These are phyloP conservation scores for Trametes meyenii DNA, from an alignment of 768 basidiomycete species.

Conservation along the genomic window DNA sequence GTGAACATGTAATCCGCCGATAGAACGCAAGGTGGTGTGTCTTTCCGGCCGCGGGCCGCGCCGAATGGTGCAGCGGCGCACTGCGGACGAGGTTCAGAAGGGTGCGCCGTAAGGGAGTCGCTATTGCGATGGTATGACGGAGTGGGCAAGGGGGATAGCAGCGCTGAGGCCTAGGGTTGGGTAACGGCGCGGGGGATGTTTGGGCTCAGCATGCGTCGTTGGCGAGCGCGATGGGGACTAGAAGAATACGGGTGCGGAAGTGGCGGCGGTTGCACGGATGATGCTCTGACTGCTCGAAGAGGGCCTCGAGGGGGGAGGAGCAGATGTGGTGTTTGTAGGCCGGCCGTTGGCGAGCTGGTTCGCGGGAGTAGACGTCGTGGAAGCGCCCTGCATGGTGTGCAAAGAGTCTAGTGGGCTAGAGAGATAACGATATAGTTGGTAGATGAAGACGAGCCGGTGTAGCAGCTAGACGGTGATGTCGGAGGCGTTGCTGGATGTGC, in stretches of 20 bases:
- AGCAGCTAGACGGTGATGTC: neutral
- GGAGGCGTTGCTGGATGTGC: neutral
- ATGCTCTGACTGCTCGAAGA: constrained; percentile 7
- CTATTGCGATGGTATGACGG: neutral
- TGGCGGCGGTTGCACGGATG: constrained; percentile 25
- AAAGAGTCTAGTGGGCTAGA: neutral
- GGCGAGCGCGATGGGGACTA: neutral
- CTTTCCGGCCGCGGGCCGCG: neutral
- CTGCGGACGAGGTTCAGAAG: neutral
- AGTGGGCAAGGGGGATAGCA: neutral
- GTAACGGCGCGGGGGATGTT: neutral
- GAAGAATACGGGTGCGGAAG: constrained; percentile 29
- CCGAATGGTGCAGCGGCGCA: neutral
- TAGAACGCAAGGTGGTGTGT: neutral
- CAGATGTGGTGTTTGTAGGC: constrained; percentile 3
- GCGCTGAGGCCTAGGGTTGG: neutral
- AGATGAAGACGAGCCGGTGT: neutral
- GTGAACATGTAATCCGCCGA: constrained; percentile 22
- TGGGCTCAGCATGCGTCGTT: neutral
- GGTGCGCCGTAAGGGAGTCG: neutral
- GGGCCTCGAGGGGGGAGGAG: constrained; percentile 10
- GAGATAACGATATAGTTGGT: neutral
- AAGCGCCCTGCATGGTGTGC: constrained; percentile 16
- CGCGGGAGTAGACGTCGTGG: constrained; percentile 2
- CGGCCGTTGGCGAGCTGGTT: constrained; percentile 13